These are phyloP conservation scores for Trichosporon ovoides DNA, from an alignment of 1,284 basidiomycete species.

Conservation along the genomic window DNA sequence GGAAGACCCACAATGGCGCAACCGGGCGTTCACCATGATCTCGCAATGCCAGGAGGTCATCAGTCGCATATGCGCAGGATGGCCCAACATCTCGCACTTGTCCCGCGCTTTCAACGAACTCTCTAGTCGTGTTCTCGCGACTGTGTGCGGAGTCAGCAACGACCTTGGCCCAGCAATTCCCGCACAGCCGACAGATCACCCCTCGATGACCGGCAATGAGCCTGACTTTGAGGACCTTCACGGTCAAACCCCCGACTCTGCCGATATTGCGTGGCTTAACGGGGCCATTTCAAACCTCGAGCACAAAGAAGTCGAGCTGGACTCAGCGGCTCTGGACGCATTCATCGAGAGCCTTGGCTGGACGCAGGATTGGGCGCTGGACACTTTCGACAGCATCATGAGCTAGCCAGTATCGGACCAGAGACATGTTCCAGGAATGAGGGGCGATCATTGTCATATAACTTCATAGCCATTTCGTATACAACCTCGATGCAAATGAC, in stretches of 20 bases:
- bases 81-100: neutral
- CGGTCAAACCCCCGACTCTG: neutral
- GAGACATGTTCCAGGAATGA: too few species aligned
- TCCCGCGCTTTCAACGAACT: constrained; percentile 1
- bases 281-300: neutral
- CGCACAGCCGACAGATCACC: neutral
- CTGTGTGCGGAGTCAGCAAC: neutral
- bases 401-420: neutral
- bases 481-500: too few species aligned
- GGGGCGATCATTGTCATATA: too few species aligned
- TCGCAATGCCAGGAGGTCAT: constrained; percentile 1
- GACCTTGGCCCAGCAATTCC: too few species aligned
- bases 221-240: neutral
- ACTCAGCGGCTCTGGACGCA: neutral
- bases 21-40: neutral
- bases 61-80: neutral
- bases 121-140: neutral
- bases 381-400: neutral
- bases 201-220: neutral
- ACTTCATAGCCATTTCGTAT: too few species aligned
- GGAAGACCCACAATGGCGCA: neutral
- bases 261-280: neutral
- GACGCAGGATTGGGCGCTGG: neutral
- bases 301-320: neutral
- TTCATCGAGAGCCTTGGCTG: constrained; percentile 1